These are phyloP conservation scores for Arctium minus DNA, from an alignment of 129 eudicot species.

Conservation along the genomic window DNA sequence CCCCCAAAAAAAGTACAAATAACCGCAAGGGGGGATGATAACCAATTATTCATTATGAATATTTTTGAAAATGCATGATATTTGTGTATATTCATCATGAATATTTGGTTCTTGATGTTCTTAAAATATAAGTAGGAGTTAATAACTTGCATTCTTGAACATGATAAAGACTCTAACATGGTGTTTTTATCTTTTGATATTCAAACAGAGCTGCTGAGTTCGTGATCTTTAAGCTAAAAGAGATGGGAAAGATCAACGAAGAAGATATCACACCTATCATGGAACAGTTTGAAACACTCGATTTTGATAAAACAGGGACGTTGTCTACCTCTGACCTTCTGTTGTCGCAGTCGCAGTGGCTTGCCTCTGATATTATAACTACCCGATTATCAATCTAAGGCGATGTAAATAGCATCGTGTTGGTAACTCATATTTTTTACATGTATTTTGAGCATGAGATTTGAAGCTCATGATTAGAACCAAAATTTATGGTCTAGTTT, in stretches of 20 bases:
- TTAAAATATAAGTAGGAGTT: not conserved
- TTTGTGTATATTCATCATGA: not conserved
- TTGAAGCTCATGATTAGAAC: not conserved
- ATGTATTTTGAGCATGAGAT: not conserved
- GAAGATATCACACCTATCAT: constrained; percentile 61
- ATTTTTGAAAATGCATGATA: not conserved
- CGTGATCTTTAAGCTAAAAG: constrained; percentile 61
- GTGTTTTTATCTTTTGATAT: constrained; percentile 4
- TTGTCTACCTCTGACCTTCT: constrained; percentile 58
- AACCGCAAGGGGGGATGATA: not conserved
- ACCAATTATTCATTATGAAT: not conserved
- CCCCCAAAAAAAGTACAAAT: constrained; percentile 28
- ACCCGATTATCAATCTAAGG: constrained; percentile 19
- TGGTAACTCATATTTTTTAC: not conserved
- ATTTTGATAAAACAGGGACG: constrained; percentile 84
- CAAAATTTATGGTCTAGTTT: not conserved
- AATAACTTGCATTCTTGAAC: not conserved
- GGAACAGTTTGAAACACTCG: constrained; percentile 75
- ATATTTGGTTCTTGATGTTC: not conserved
- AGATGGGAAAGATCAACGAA: constrained; percentile 82
- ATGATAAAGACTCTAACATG: not conserved
- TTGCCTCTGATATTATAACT: not conserved
- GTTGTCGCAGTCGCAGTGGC: constrained; percentile 39
- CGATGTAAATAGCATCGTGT: constrained; percentile 3
- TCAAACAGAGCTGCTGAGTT: constrained; percentile 78